Conservation (phyloP, 2,329 filamentous ascomycete species). For the Colletotrichum sidae region DNA sequence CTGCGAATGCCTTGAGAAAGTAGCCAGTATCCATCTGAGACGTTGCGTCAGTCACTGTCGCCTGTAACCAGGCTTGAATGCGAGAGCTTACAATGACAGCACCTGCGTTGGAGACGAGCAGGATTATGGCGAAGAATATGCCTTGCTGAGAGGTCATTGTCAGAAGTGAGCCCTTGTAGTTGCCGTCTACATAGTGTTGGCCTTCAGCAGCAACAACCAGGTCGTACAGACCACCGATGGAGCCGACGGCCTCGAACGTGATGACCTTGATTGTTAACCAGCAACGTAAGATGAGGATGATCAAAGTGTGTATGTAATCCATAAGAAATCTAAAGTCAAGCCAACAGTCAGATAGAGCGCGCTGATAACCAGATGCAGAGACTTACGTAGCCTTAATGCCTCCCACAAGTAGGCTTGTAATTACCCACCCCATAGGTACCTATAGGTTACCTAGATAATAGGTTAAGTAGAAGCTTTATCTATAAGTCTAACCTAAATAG, state of each 20-base stretch:
- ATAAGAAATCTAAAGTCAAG: too few species aligned
- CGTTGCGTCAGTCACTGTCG: neutral
- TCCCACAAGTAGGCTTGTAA: conserved; percentile 51
- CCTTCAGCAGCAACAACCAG: conserved; percentile 58
- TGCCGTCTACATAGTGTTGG: conserved; percentile 60
- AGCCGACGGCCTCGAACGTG: conserved; percentile 51
- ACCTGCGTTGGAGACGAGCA: conserved; percentile 58
- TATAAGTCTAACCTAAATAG: too few species aligned
- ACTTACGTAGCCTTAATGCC: conserved; percentile 48
- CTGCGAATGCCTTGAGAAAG: conserved; percentile 65
- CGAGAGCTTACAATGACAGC: conserved; percentile 9
- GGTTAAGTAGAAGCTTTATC: too few species aligned
- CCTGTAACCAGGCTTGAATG: neutral
- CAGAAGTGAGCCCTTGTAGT: conserved; percentile 64
- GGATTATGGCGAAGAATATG: neutral
- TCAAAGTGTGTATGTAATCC: too few species aligned
- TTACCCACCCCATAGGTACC: too few species aligned
- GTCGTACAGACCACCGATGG: conserved; percentile 60
- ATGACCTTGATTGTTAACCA: too few species aligned
- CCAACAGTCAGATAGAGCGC: too few species aligned
- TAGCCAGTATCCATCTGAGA: conserved; percentile 55
- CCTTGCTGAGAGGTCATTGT: conserved; percentile 57
- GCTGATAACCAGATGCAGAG: too few species aligned
- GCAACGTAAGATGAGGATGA: too few species aligned
- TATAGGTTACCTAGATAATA: too few species aligned